phyloP scores from a whole-genome alignment of 2,329 filamentous ascomycete species.

The Xylaria sp. region DNA sequence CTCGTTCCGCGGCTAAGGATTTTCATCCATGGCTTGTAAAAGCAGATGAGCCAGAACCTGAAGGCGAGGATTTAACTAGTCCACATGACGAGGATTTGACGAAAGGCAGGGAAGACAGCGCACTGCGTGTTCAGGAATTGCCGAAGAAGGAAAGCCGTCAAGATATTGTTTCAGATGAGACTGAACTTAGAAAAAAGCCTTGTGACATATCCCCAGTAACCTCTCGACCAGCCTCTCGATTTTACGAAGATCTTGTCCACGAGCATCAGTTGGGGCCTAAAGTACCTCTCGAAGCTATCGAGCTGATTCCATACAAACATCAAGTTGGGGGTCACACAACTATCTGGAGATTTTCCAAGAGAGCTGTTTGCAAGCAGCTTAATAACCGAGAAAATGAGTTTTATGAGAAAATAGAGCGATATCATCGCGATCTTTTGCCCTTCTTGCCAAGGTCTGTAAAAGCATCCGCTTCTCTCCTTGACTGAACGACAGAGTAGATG shows the following conservation, averaged over 20 bases:
- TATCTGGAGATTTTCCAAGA: slow-evolving; percentile 92
- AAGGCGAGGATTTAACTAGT: slow-evolving; percentile 51
- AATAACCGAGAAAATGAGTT: slow-evolving; percentile 99
- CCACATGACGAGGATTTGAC: slow-evolving; percentile 49
- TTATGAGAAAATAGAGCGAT: slow-evolving; percentile 93
- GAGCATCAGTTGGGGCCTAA: slow-evolving; percentile 63
- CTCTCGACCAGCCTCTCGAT: slow-evolving; percentile 55
- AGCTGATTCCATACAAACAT: slow-evolving; percentile 95
- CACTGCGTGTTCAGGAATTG: slow-evolving; percentile 48
- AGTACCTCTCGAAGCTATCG: slow-evolving; percentile 85
- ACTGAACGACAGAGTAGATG: slow-evolving; percentile 12
- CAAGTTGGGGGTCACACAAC: slow-evolving; percentile 98
- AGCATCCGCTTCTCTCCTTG: slow-evolving; percentile 17
- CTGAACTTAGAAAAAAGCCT: slow-evolving; percentile 51
- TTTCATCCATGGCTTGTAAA: slow-evolving; percentile 68
- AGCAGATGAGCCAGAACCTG: slow-evolving; percentile 62
- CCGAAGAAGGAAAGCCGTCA: slow-evolving; percentile 53
- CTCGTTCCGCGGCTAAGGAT: slow-evolving; percentile 47
- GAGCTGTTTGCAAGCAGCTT: slow-evolving; percentile 96
- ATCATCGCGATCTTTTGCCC: slow-evolving; percentile 87
- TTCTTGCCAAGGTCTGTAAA: slow-evolving; percentile 83
- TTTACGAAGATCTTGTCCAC: slow-evolving; percentile 62
- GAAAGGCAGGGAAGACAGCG: slow-evolving; percentile 43
- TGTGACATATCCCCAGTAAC: slow-evolving; percentile 51
- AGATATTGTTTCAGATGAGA: slow-evolving; percentile 56